Evolutionary conservation across 768 basidiomycete species (phyloP), one percentile per base, ranked within the genome.

Genomic region (Pleurotus tuoliensis): DNA sequence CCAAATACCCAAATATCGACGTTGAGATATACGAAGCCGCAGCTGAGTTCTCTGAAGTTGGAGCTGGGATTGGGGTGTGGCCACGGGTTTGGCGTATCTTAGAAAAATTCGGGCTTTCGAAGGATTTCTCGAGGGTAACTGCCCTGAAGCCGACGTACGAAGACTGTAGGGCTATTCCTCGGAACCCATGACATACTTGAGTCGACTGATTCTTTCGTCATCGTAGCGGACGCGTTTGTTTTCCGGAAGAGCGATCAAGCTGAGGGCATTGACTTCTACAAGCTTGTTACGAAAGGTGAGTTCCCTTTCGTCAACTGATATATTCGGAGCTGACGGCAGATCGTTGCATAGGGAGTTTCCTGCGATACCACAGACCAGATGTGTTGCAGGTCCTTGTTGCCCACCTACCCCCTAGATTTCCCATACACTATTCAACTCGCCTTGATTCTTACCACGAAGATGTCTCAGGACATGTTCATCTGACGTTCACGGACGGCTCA

Each of bases 341-440:
- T 34, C 27, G 15, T 13, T 15, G 3, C n/a, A 20, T 4, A 56
- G 71, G 73, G 56, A 49, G 63, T 47, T 66, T 70, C 41, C 59
- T 61, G 25, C 65, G 66, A n/a, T 69, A 83, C 57, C 82, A 82
- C 62, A 76, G 82, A 12, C 74, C 79, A 2, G 76, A 80, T 51
- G 77, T 84, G 40, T 79, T 82, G 30, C 61, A 68, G 20, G 72
- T 72, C 13, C 66, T 84, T 16, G 63, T 83, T 11, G 66, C 71
- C 3, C 66, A 75, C 52, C 60, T 83, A 34, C 61, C 68, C 1
- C 57, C 72, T 1, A 65, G 64, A 0, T 71, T 67, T 59, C 69
- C 64, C 13, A 68, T 69, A 5, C 70, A 76, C 52, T 72, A 74
- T 4, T 70, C 71, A 11, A 80, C 77, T 51, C 76, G 78, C 8